These are phyloP conservation scores for Aspergillus caelatus DNA, from an alignment of 2,329 filamentous ascomycete genomes.

Conservation along the genomic window DNA sequence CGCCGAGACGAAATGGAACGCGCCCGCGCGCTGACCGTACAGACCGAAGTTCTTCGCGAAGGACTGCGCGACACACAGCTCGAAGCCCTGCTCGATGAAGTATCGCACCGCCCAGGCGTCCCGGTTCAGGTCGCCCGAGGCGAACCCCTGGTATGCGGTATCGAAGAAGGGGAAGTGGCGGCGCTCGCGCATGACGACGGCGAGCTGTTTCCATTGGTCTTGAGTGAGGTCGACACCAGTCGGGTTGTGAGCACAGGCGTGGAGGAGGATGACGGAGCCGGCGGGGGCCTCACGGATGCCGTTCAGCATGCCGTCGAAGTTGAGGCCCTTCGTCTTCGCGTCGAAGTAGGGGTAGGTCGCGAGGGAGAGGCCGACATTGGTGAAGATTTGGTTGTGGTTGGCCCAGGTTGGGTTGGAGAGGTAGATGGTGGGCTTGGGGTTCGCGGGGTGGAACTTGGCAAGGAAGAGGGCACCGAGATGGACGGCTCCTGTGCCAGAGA, in stretches of 20 bases:
- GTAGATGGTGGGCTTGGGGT: slow-evolving; percentile 73
- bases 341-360: slow-evolving; percentile 93
- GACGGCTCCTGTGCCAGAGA: slow-evolving; percentile 94
- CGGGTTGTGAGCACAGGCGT: slow-evolving; percentile 97
- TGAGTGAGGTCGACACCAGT: slow-evolving; percentile 93
- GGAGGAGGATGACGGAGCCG: slow-evolving; percentile 83
- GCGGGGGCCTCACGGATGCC: slow-evolving; percentile 71
- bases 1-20: slow-evolving; percentile 88
- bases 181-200: slow-evolving; percentile 72
- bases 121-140: slow-evolving; percentile 80
- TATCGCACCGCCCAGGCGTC: slow-evolving; percentile 93
- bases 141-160: slow-evolving; percentile 96
- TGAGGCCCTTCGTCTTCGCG: slow-evolving; percentile 83
- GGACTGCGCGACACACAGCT: slow-evolving; percentile 61
- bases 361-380: slow-evolving; percentile 78
- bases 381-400: slow-evolving; percentile 98
- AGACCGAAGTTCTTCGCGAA: slow-evolving; percentile 74
- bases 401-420: slow-evolving; percentile 96
- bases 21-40: slow-evolving; percentile 93
- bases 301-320: slow-evolving; percentile 84
- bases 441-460: slow-evolving; percentile 76
- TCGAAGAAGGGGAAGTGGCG: slow-evolving; percentile 98
- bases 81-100: slow-evolving; percentile 91
- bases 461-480: slow-evolving; percentile 95
- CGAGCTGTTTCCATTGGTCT: slow-evolving; percentile 93